These are phyloP conservation scores for Chlorella ohadii DNA, from an alignment of 139 green algal species.

Conservation along the genomic window DNA sequence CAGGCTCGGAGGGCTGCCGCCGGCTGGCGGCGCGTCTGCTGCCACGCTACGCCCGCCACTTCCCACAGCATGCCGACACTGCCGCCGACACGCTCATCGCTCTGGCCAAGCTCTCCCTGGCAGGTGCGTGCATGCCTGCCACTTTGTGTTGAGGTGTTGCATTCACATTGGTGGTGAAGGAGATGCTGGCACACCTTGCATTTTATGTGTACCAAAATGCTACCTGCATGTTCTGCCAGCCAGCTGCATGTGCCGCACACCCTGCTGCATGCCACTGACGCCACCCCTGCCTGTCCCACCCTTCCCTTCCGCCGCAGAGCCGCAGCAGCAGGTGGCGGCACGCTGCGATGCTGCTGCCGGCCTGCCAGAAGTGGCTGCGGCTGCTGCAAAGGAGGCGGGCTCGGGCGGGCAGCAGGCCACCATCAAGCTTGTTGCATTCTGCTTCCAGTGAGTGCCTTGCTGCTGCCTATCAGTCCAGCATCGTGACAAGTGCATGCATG, in stretches of 20 bases:
- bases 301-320: neutral
- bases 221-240: too few species aligned
- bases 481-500: too few species aligned
- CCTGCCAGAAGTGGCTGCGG: slow-evolving; percentile 43
- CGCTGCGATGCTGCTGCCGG: slow-evolving; percentile 52
- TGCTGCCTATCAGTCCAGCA: too few species aligned
- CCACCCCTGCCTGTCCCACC: neutral
- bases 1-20: slow-evolving; percentile 28
- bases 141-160: neutral
- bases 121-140: neutral
- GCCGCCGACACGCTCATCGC: slow-evolving; percentile 36
- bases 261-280: too few species aligned
- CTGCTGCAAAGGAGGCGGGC: neutral
- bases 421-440: slow-evolving; percentile 45
- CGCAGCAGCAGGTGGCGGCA: slow-evolving; percentile 27
- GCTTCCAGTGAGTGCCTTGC: slow-evolving; percentile 19
- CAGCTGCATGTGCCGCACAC: too few species aligned
- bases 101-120: slow-evolving; percentile 17
- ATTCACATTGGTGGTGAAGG: too few species aligned
- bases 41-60: slow-evolving; percentile 52
- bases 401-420: slow-evolving; percentile 1
- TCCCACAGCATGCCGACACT: slow-evolving; percentile 41
- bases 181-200: neutral
- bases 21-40: slow-evolving; percentile 61
- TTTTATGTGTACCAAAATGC: too few species aligned